A percentile compares a stretch with the other conserved stretches of the same genome.
phyloP scores from a whole-genome alignment of 305 asterid species.

The Solanum chacoense region DNA sequence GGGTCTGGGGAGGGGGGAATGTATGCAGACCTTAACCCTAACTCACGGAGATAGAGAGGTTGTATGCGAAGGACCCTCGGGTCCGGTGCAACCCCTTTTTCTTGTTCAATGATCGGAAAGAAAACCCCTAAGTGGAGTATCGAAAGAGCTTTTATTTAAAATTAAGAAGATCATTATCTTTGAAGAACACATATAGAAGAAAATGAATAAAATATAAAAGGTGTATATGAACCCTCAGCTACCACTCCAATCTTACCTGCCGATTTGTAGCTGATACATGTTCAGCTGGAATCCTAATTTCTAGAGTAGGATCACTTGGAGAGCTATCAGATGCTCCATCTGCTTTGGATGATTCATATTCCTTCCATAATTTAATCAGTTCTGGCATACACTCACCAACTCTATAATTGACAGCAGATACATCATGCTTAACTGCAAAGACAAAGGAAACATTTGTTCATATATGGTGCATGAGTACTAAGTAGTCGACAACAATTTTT shows the following conservation, averaged over 20 bases:
- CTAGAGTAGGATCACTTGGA: conserved; percentile 78
- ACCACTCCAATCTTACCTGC: conserved; percentile 35
- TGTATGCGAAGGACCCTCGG: neutral
- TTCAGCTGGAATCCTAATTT: conserved; percentile 94
- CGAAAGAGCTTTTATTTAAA: neutral
- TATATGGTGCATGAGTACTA: neutral
- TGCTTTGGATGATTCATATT: conserved; percentile 53
- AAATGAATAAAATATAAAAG: neutral
- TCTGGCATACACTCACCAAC: conserved; percentile 99
- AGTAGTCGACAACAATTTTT: neutral
- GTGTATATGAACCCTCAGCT: neutral
- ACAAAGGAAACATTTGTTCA: conserved; percentile 5
- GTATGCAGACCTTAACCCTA: neutral
- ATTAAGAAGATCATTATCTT: neutral
- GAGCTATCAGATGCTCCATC: conserved; percentile 54
- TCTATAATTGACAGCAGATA: conserved; percentile 60
- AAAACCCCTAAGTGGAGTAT: neutral
- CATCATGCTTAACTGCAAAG: conserved; percentile 65
- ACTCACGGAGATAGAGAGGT: neutral
- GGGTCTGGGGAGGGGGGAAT: neutral
- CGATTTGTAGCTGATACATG: conserved; percentile 94
- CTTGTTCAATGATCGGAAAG: neutral
- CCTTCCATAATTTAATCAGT: conserved; percentile 75
- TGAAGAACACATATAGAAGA: neutral
- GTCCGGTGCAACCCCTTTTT: neutral